Conservation (phyloP, 2,329 filamentous ascomycete species). For the Verticillium albo-atrum region DNA sequence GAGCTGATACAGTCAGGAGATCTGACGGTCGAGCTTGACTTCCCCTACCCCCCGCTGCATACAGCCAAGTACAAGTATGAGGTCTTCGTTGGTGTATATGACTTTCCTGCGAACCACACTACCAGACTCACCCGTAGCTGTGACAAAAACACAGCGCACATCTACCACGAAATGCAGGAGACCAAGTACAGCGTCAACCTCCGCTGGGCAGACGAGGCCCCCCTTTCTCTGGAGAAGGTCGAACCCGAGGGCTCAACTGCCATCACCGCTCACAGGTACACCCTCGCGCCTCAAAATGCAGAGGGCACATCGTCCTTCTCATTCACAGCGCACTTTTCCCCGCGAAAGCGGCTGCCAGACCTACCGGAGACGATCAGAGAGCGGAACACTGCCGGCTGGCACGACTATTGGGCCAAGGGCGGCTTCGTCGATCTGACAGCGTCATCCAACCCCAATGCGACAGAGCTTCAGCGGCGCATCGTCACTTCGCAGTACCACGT, state of each 20-base stretch:
- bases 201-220: conserved; percentile 20
- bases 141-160: conserved; percentile 19
- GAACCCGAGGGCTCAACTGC: conserved; percentile 18
- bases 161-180: conserved; percentile 28
- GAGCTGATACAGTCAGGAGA: conserved; percentile 24
- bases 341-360: conserved; percentile 15
- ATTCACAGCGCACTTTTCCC: conserved; percentile 30
- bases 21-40: conserved; percentile 34
- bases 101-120: conserved; percentile 32
- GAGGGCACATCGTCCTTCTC: conserved; percentile 11
- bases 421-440: conserved; percentile 36
- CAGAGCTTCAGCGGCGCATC: conserved; percentile 38
- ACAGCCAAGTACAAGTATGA: conserved; percentile 37
- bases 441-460: conserved; percentile 28
- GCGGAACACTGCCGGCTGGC: conserved; percentile 23
- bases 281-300: conserved; percentile 14
- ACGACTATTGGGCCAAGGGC: conserved; percentile 31
- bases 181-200: conserved; percentile 34
- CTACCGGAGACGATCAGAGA: conserved; percentile 17
- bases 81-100: conserved; percentile 34
- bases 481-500: conserved; percentile 38
- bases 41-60: conserved; percentile 35
- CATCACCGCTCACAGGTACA: conserved; percentile 26
- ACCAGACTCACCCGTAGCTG: conserved; percentile 19
- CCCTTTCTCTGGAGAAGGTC: conserved; percentile 9